Base-by-base conservation (phyloP, 345 rosid genomes). In the Geranium rotundifolium region DNA sequence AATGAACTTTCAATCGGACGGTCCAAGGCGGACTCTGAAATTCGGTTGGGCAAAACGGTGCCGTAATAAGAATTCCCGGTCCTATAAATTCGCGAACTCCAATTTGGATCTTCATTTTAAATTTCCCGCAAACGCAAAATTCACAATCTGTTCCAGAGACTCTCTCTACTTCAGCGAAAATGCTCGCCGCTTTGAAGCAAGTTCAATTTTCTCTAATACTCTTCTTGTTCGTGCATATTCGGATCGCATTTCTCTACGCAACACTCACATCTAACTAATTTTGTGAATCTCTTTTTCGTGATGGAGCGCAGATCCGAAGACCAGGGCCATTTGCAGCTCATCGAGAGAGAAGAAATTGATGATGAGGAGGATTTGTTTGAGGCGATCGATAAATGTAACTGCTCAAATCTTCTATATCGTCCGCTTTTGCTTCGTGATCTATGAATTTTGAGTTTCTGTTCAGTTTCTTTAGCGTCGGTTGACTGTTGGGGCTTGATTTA, bases 131-230 rank as follows among this genome's bases (percentile, higher is more conserved):
- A 10, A 12, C 52, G 12, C 52, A 10, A 46, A 15, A 56, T 63
- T 54, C 61, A 34, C 34, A 23, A 23, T 23, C 27, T 23, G 1
- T 23, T 23, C 27, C 27, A 29, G 67, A 59, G 54, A 41, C 59
- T 59, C 63, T 29, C 34, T 69, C 58, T 10, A 4, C 71, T 4
- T 29, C 31, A 41, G 27, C 74, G 57, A 83, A 73, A 76, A 88
- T 88, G 95, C 75, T 84, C 19, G 79, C 89, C 55, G 63, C 88
- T 70, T 86, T 88, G 65, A 91, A 82, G 97, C 88, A 72, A 79
- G 83, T 71, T 54, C 65, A 7, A 62, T 54, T 52, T 13, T 46
- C 39, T 23, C 55, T 63, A 13, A 23, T 23, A 23, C 27, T 23
- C 27, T 17, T 10, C 18, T 58, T 66, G 23, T 59, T 66, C 64